Percentiles rank a stretch among this genome's conserved stretches.
Evolutionary conservation across 495 filamentous ascomycete genomes (phyloP).

Genomic region (Elasticomyces elasticus): DNA sequence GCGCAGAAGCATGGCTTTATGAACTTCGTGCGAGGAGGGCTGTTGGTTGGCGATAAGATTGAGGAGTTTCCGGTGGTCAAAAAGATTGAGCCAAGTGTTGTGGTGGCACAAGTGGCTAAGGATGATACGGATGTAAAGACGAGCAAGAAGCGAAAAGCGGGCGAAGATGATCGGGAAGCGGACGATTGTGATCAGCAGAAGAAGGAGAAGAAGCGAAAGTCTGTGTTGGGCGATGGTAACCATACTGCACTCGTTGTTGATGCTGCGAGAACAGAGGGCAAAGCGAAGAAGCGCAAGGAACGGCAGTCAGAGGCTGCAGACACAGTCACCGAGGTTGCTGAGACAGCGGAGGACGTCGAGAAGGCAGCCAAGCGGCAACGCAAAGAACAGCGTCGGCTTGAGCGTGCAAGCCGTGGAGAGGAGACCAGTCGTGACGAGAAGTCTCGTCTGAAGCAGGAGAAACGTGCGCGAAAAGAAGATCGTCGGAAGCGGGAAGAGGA

Average conservation of each 20-base stretch:
- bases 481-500: conserved; percentile 22
- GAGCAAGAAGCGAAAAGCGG: conserved; percentile 24
- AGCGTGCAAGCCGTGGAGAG: not conserved
- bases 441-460: conserved; percentile 12
- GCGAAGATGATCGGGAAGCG: conserved; percentile 16
- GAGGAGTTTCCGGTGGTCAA: conserved; percentile 17
- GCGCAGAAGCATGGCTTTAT: conserved; percentile 62
- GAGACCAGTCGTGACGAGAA: conserved; percentile 18
- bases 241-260: not conserved
- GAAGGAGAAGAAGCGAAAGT: conserved; percentile 23
- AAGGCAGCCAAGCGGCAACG: conserved; percentile 18
- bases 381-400: not conserved
- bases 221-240: not conserved
- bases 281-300: not conserved
- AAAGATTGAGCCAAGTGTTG: not conserved
- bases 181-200: conserved; percentile 24
- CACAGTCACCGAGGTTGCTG: not conserved
- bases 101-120: not conserved
- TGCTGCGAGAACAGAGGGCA: not conserved
- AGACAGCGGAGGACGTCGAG: not conserved
- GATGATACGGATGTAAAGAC: conserved; percentile 19
- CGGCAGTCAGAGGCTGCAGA: not conserved
- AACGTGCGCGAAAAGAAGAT: conserved; percentile 21
- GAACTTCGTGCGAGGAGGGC: conserved; percentile 71
- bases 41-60: conserved; percentile 58